phyloP scores from a whole-genome alignment of 2,329 filamentous ascomycete genomes.

The Ceratocystis variospora region DNA sequence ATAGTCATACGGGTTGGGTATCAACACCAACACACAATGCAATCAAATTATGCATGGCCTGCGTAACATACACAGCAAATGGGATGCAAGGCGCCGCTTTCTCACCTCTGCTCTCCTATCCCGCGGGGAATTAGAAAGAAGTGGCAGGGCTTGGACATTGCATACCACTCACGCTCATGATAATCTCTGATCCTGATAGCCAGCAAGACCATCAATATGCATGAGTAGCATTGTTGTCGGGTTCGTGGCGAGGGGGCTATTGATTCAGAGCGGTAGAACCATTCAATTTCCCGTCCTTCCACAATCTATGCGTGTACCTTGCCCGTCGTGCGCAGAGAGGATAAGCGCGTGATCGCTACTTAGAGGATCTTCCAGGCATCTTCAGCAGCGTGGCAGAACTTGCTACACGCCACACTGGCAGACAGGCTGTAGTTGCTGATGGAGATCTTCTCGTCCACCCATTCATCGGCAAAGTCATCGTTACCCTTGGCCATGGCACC shows the following conservation, averaged over 20 bases:
- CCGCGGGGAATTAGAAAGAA: not conserved
- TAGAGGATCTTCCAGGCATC: constrained; percentile 91
- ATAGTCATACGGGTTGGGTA: not conserved
- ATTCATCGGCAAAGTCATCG: constrained; percentile 87
- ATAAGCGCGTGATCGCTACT: constrained; percentile 21
- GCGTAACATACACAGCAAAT: not conserved
- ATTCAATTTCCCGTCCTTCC: not conserved
- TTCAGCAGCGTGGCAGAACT: constrained; percentile 97
- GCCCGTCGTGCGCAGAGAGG: not conserved
- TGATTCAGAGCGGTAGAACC: not conserved
- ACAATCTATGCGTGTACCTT: not conserved
- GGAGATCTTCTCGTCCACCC: constrained; percentile 92
- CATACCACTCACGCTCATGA: not conserved
- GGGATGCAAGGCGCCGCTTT: not conserved
- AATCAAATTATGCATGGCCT: too few relatives aligned
- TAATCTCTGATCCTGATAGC: too few relatives aligned
- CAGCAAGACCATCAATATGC: not conserved
- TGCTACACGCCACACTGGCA: constrained; percentile 96
- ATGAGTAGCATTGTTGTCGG: not conserved
- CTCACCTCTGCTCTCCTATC: not conserved
- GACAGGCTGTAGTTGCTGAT: constrained; percentile 98
- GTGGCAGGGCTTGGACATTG: not conserved
- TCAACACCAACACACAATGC: not conserved
- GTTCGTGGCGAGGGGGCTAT: not conserved
- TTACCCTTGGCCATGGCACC: constrained; percentile 96